Evolutionary conservation across 129 eudicot genomes (phyloP).

Genomic region (Lactuca saligna): DNA sequence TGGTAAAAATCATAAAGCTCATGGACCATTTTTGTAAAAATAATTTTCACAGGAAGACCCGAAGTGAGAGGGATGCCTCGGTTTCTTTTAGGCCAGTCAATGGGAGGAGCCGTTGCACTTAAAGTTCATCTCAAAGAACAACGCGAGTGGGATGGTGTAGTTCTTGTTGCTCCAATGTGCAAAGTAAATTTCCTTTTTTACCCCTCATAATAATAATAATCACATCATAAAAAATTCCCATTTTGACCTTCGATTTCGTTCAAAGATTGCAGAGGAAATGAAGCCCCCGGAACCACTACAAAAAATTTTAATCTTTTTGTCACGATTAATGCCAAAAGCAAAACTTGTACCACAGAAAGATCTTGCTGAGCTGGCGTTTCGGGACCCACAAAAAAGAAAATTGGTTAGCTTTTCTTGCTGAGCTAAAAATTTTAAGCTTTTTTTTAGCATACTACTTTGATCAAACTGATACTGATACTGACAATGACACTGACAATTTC

Average conservation of each 20-base stretch:
- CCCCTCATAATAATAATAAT: background rate
- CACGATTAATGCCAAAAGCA: constrained; percentile 67
- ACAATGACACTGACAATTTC: background rate
- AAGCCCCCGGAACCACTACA: constrained; percentile 68
- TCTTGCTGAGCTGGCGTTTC: constrained; percentile 81
- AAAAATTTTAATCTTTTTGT: constrained; percentile 50
- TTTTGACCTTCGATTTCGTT: constrained; percentile 32
- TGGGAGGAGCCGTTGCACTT: constrained; percentile 95
- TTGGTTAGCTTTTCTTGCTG: constrained; percentile 63
- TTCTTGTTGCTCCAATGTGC: constrained; percentile 96
- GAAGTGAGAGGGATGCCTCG: constrained; percentile 79
- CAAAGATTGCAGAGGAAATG: constrained; percentile 90
- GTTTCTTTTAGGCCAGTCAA: constrained; percentile 87
- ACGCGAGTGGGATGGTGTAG: constrained; percentile 81
- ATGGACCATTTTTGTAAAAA: background rate
- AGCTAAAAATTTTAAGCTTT: too few relatives aligned
- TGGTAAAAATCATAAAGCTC: background rate
- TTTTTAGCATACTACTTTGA: background rate
- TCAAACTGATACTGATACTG: too few relatives aligned
- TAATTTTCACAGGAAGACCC: constrained; percentile 55
- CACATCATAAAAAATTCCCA: background rate
- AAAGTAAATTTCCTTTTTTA: constrained; percentile 50
- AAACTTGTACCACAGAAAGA: constrained; percentile 81
- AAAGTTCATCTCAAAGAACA: constrained; percentile 78
- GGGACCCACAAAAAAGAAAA: constrained; percentile 63